phyloP scores from a whole-genome alignment of 176 grass and related monocot species.

The Sorghum bicolor region Sorghum_bicolor_NCBIv3 NC_012875.2:25544001-25544500 shows the following conservation, averaged over 20 bases:
- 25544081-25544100: background rate
- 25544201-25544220: background rate
- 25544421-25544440: too few species aligned
- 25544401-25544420: too few species aligned
- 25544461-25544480: too few species aligned
- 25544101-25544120: background rate
- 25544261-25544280: background rate
- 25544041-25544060: background rate
- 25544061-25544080: background rate
- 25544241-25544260: background rate
- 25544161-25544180: conserved; percentile 3
- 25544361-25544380: too few species aligned
- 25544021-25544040: background rate
- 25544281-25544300: background rate
- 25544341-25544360: background rate
- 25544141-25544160: background rate
- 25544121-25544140: background rate
- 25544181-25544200: background rate
- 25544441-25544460: too few species aligned
- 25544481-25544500: too few species aligned
- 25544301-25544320: background rate
- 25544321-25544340: background rate
- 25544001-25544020: background rate
- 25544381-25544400: too few species aligned
- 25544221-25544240: background rate